phyloP scores from a whole-genome alignment of 768 basidiomycete species.

The Serpula lacrymans region DNA sequence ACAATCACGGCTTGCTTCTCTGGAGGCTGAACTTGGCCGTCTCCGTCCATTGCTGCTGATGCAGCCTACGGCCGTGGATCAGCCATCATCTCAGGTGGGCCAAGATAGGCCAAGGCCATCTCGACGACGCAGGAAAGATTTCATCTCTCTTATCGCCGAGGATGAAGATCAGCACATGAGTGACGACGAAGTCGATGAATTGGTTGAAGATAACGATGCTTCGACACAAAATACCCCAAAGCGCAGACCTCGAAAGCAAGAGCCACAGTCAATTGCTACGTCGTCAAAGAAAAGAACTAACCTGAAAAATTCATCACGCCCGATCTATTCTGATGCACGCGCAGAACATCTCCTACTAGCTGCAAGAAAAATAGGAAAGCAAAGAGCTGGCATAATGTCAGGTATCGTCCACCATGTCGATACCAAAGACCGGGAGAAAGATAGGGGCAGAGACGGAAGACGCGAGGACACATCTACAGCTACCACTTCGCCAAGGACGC shows the following conservation, averaged over 20 bases:
- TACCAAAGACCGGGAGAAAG: constrained; percentile 32
- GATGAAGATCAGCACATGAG: constrained; percentile 21
- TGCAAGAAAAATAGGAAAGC: constrained; percentile 63
- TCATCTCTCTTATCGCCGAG: constrained; percentile 9
- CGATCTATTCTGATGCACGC: constrained; percentile 59
- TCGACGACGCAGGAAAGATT: constrained; percentile 26
- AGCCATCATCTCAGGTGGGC: constrained; percentile 14
- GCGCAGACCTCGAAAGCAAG: constrained; percentile 18
- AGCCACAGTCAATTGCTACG: constrained; percentile 8
- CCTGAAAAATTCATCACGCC: constrained; percentile 22
- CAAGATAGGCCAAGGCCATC: constrained; percentile 20
- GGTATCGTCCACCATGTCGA: constrained; percentile 41
- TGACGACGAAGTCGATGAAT: no score
- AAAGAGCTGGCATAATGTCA: constrained; percentile 53
- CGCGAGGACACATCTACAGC: constrained; percentile 20
- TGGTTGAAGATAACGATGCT: constrained; percentile 13
- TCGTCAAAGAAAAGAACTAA: constrained; percentile 19
- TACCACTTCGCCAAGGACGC: constrained; percentile 21
- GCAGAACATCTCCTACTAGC: constrained; percentile 70
- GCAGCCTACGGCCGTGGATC: constrained; percentile 51
- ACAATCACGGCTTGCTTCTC: constrained; percentile 45
- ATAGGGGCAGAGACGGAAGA: constrained; percentile 25
- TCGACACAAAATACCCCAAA: constrained; percentile 20
- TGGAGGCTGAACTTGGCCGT: constrained; percentile 63
- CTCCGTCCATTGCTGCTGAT: constrained; percentile 69